Percentiles rank a stretch among this genome's conserved stretches.
These are phyloP conservation scores for Backusella circina DNA, from an alignment of 192 early-diverging fungal genomes.

Conservation along the genomic window DNA sequence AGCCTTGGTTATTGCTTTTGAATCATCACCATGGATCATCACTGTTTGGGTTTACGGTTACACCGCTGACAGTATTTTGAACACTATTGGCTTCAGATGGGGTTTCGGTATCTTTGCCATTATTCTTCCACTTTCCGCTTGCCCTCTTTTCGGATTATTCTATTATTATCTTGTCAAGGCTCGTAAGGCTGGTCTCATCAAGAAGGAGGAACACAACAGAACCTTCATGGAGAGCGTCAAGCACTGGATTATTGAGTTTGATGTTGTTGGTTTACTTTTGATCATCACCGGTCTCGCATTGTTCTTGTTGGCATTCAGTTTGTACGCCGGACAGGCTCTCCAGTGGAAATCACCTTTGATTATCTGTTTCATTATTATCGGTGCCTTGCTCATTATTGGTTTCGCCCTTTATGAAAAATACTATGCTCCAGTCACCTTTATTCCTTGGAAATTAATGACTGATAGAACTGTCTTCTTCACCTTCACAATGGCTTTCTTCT, in stretches of 20 bases:
- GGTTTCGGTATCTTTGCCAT: conserved; percentile 22
- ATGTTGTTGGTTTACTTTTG: conserved; percentile 6
- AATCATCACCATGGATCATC: neutral
- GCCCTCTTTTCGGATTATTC: conserved; percentile 10
- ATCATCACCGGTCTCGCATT: conserved; percentile 13
- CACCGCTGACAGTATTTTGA: conserved; percentile 10
- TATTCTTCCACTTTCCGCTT: neutral
- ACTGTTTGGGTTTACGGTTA: conserved; percentile 10
- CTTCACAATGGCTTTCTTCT: neutral
- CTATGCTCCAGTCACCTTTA: neutral
- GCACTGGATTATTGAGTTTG: neutral
- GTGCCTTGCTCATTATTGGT: neutral
- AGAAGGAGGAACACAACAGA: conserved; percentile 8
- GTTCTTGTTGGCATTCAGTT: conserved; percentile 10
- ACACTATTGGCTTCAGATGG: conserved; percentile 15
- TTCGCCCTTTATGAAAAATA: neutral
- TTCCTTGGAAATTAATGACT: conserved; percentile 3
- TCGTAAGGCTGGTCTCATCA: conserved; percentile 4
- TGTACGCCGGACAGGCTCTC: neutral
- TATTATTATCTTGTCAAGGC: conserved; percentile 10
- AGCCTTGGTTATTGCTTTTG: conserved; percentile 9
- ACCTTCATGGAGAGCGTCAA: neutral
- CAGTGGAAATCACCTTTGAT: conserved; percentile 12
- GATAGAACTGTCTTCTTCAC: conserved; percentile 4
- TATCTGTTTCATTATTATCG: conserved; percentile 10